Evolutionary conservation across 139 green algal genomes (phyloP).

Genomic region (Yamagishiella unicocca): DNA sequence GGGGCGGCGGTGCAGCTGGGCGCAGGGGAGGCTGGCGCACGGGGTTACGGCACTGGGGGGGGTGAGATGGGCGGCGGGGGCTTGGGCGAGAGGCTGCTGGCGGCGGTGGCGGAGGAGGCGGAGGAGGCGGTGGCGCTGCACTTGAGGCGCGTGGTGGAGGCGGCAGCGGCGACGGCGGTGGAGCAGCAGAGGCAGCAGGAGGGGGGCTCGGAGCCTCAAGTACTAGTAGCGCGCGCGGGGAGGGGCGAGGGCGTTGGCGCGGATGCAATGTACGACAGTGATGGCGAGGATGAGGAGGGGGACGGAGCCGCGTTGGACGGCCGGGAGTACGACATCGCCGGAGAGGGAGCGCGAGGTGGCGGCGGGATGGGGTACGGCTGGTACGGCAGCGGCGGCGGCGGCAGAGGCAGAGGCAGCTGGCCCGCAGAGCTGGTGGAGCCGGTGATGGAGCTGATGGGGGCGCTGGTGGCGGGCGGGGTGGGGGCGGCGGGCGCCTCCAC

Average conservation of each 20-base stretch:
- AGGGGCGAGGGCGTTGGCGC: background rate
- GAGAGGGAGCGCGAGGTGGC: too few species aligned
- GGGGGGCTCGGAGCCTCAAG: too few species aligned
- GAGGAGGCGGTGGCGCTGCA: background rate
- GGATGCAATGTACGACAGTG: background rate
- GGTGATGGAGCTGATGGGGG: background rate
- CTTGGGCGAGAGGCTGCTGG: background rate
- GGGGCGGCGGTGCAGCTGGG: constrained; percentile 28
- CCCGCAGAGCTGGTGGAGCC: background rate
- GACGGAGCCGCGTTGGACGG: too few species aligned
- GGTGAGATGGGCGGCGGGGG: background rate
- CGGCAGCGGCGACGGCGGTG: background rate
- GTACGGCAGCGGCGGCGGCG: background rate
- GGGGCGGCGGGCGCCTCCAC: background rate
- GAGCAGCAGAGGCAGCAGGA: background rate
- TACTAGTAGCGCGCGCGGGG: too few species aligned
- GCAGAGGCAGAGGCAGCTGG: background rate
- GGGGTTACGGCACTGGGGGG: background rate
- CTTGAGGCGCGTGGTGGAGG: background rate
- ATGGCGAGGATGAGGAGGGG: background rate
- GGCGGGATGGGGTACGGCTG: background rate
- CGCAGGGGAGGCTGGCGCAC: background rate
- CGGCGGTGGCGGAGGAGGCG: background rate
- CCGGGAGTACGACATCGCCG: too few species aligned
- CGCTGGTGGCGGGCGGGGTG: constrained; percentile 14